phyloP scores from a whole-genome alignment of 129 eudicot species.

The Silybum marianum region DNA sequence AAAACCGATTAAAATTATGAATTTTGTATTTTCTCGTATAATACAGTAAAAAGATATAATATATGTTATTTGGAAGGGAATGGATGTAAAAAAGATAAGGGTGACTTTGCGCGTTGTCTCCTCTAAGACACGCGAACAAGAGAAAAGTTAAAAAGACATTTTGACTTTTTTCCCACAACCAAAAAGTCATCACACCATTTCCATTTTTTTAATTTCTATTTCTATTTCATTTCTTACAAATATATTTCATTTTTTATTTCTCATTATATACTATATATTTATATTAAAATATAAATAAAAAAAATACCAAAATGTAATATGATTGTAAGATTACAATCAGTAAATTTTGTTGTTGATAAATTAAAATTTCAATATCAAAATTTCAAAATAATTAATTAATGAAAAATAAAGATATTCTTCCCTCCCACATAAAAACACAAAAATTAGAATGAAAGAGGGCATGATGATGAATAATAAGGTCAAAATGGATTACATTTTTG shows the following conservation, averaged over 20 bases:
- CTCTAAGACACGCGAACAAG: conserved; percentile 32
- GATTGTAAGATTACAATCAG: too few species aligned
- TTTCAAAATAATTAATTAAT: neutral
- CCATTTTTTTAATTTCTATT: neutral
- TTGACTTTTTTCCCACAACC: conserved; percentile 27
- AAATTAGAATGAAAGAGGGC: conserved; percentile 22
- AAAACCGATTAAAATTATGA: too few species aligned
- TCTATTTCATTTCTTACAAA: neutral
- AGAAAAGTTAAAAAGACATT: conserved; percentile 33
- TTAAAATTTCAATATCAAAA: neutral
- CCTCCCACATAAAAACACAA: conserved; percentile 16
- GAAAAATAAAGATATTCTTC: conserved; percentile 3
- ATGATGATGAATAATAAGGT: conserved; percentile 35
- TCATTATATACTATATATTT: too few species aligned
- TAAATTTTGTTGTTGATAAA: neutral
- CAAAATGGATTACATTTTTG: conserved; percentile 34
- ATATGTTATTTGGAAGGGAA: neutral
- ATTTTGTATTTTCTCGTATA: too few species aligned
- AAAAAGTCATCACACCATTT: conserved; percentile 26
- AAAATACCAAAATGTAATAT: too few species aligned
- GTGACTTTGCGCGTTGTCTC: conserved; percentile 36
- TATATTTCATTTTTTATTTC: too few species aligned
- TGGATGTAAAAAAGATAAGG: conserved; percentile 2
- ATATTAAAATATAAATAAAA: too few species aligned
- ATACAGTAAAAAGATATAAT: too few species aligned